These are phyloP conservation scores for Acer campestre DNA, from an alignment of 345 rosid species.

Conservation along the genomic window DNA sequence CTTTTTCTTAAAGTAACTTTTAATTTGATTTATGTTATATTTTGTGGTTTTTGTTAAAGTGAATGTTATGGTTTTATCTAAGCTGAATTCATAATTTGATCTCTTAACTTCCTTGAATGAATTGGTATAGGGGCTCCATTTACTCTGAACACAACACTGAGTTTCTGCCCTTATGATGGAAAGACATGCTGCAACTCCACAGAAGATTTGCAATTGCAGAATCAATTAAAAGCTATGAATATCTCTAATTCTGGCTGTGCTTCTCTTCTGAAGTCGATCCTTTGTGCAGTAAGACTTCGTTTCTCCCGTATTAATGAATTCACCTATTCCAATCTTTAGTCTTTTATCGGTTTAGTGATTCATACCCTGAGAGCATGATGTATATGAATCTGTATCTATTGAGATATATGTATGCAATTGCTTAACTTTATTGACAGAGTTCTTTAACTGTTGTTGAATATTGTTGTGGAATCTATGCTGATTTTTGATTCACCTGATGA, in stretches of 20 bases:
- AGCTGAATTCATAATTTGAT: conserved; percentile 1
- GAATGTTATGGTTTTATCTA: conserved; percentile 1
- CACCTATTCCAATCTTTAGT: background rate
- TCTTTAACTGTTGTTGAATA: no score
- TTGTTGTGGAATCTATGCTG: background rate
- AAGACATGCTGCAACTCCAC: conserved; percentile 84
- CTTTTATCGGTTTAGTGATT: conserved; percentile 13
- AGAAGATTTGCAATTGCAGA: conserved; percentile 64
- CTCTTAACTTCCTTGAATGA: conserved; percentile 10
- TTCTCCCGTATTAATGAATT: background rate
- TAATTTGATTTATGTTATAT: background rate
- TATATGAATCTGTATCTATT: background rate
- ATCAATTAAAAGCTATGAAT: conserved; percentile 72
- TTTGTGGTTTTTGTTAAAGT: background rate
- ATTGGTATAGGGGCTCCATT: conserved; percentile 66
- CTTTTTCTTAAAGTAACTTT: background rate
- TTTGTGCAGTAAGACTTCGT: conserved; percentile 70
- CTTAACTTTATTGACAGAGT: background rate
- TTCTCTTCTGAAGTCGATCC: conserved; percentile 67
- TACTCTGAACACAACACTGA: conserved; percentile 50
- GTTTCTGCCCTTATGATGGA: conserved; percentile 79
- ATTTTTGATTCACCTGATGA: background rate
- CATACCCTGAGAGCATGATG: background rate
- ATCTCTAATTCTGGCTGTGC: conserved; percentile 68
- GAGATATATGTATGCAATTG: background rate